Evolutionary conservation across 2,329 filamentous ascomycete genomes (phyloP), one percentile per base, ranked within the genome.

Genomic region (Colletotrichum chrysophilum): DNA sequence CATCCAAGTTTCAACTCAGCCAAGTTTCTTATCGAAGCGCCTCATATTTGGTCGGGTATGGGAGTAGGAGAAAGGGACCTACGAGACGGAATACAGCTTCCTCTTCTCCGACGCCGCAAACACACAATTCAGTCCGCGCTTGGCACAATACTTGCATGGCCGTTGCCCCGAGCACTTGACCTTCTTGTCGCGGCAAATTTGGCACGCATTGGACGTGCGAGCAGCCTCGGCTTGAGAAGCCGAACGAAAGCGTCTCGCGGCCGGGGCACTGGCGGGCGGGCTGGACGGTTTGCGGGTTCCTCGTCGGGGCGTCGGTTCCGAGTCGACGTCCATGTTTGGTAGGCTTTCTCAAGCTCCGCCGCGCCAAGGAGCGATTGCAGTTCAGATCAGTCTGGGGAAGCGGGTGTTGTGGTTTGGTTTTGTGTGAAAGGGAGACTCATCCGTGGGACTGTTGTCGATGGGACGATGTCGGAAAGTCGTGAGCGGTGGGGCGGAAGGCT

Each of bases 71-170:
- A 66, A 34, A 26, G 30, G 24, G 21, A 75, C 73, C n/a, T 36
- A 75, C 62, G 67, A 66, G 65, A 76, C 16, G 28, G 74, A 69
- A 24, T 73, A 76, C 21, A 73, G n/a, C 43, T 74, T 76, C 58
- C 66, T 65, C 74, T 73, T 76, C 32, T 65, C 60, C 8, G 38
- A 43, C 21, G 64, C 65, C 9, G 65, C 52, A 36, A 76, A 74
- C 14, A 66, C 30, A 21, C 74, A 76, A 8, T 34, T 9, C 18
- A 70, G 30, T 3, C 55, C 56, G 28, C 69, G 69, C 62, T 76
- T 76, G 8, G 38, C 30, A 43, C 75, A 76, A 43, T 76, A 76
- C 48, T 60, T 70, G 34, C 75, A 76, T 9, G 75, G 75, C 36
- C 43, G 66, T 14, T 62, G 38, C 7, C 75, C 75, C 3, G 71